Base-by-base conservation (phyloP, 148 eudicot species). In the Bassia scoparia region DNA sequence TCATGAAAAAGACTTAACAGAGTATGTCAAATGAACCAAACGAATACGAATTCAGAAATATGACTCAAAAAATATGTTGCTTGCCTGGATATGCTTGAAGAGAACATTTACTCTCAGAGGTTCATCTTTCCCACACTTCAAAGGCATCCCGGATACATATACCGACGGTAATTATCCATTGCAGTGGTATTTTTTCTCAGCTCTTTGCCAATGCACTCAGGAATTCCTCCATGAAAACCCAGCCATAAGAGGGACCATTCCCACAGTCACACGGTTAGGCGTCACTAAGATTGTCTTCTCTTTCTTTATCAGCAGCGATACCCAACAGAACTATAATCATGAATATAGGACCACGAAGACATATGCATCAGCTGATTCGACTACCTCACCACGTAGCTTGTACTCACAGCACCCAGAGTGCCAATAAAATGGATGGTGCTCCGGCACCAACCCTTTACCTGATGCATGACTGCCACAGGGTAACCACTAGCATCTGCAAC, bases 331-430 rank as follows among this genome's bases (percentile, higher is more conserved):
- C 96, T 90, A 68, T 90, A 90, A 71, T 90, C 96, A 18, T 90
- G 46, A 90, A 90, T 54, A 90, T 87, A 2, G 93, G 93, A 13
- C 96, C 20, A 88, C 89, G 21, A 90, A 88, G 3, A 90, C 77
- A 61, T 90, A 90, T 18, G 93, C 96, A 76, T 90, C 93, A 11
- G 96, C 92, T 24, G 96, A 90, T 81, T 90, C 96, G 13, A 90
- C 92, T 7, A 90, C 83, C 82, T 90, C 96, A 53, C 90, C 90
- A 83, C 85, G 61, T 74, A 90, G 70, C 77, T 69, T 55, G 85
- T 85, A 58, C 90, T 88, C 0, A 90, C 92, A 17, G 96, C 96
- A n/a, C 96, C 96, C 96, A 92, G 88, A 30, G 96, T 90, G 44
- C 96, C 93, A 5, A 90, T 87, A 65, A 88, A 90, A 26, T 88